phyloP scores from a whole-genome alignment of 2,329 filamentous ascomycete species.

The Leptographium flavum region DNA sequence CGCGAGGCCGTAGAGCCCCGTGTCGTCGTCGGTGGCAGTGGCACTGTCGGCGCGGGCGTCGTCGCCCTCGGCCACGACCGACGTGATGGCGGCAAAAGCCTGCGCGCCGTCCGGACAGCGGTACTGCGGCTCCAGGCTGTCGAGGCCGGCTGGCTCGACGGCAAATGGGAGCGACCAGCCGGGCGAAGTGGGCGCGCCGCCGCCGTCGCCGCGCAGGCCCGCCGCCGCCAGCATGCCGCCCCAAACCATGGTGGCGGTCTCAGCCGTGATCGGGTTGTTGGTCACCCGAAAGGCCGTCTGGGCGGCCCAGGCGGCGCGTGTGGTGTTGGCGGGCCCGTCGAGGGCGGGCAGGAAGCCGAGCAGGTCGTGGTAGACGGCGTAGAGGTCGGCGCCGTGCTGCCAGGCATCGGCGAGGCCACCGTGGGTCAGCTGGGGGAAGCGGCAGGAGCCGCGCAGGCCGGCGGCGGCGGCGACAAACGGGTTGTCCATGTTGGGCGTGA shows the following conservation, averaged over 20 bases:
- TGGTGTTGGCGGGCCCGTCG: slow-evolving; percentile 15
- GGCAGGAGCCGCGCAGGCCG: slow-evolving; percentile 61
- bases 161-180: slow-evolving; percentile 22
- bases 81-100: slow-evolving; percentile 5
- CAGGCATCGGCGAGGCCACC: slow-evolving; percentile 59
- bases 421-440: slow-evolving; percentile 68
- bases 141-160: slow-evolving; percentile 41
- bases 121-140: slow-evolving; percentile 64
- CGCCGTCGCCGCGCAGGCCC: slow-evolving; percentile 27
- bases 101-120: slow-evolving; percentile 38
- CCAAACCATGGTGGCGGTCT: slow-evolving; percentile 64
- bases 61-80: neutral
- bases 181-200: neutral
- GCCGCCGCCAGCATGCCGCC: slow-evolving; percentile 49
- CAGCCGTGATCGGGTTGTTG: slow-evolving; percentile 69
- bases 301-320: slow-evolving; percentile 20
- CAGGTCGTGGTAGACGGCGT: slow-evolving; percentile 58
- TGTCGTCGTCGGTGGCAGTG: too few species aligned
- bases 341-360: slow-evolving; percentile 50
- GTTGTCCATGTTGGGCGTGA: slow-evolving; percentile 47
- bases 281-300: slow-evolving; percentile 57
- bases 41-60: too few species aligned
- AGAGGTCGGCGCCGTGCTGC: slow-evolving; percentile 64
- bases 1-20: neutral
- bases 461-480: slow-evolving; percentile 45